Evolutionary conservation across 441 rosid species (phyloP), one percentile per base, ranked within the genome.

Genomic region (Sinapis alba): DNA sequence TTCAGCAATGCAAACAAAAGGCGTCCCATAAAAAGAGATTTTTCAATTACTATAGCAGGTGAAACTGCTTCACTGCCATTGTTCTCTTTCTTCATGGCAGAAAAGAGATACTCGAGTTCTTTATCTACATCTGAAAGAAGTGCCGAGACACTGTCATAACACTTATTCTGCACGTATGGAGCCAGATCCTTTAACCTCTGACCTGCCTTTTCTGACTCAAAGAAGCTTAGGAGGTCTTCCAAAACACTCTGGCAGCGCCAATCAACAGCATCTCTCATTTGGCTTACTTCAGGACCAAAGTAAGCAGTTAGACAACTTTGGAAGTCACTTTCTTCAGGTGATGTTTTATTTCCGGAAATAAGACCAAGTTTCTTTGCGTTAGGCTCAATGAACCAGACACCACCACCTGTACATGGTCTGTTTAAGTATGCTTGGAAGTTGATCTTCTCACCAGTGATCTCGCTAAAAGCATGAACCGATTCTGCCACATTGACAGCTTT

Each of bases 341-440:
- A 68, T 73, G 78, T 77, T 81, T 87, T 89, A 74, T 75, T 78
- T 38, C 87, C 88, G 36, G 84, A 68, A 50, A 79, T 27, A 24
- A 68, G 65, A 79, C 78, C 84, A 78, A 75, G 70, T 88, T 87
- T 93, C 85, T 86, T 87, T 36, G 77, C 60, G 66, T 80, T 86
- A 76, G 97, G 86, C 74, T 96, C 97, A 20, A 90, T 85, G 79
- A 93, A 96, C 99, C 99, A 96, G 80, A 96, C 88, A 71, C 98
- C 97, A 69, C 97, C 98, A 60, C 97, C 97, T 4, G 89, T 85
- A 34, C 92, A 88, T 62, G 96, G 94, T 78, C 90, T 92, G 80
- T 83, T 90, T 81, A 96, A 83, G 85, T 90, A 90, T 59, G 91
- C 89, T 27, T 87, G 91, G 85, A 89, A 91, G 81, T 91, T 89